phyloP scores from a whole-genome alignment of 2,329 filamentous ascomycete genomes.

The Cordyceps pruinosa region DNA sequence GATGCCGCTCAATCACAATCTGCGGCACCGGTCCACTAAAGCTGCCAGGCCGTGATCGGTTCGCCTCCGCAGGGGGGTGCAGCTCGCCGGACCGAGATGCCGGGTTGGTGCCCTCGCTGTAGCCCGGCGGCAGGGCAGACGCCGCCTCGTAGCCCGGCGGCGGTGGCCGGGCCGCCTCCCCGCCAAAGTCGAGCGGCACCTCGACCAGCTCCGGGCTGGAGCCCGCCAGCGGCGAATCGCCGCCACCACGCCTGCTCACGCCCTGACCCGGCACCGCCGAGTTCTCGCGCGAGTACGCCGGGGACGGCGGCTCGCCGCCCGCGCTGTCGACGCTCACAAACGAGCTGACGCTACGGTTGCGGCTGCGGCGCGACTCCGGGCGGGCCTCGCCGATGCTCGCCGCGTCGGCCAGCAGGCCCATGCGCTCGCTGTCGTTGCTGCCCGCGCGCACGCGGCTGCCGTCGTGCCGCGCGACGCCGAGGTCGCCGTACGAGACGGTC shows the following conservation, averaged over 20 bases:
- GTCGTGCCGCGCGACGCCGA: constrained; percentile 71
- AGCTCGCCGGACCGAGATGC: background rate
- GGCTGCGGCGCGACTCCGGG: constrained; percentile 30
- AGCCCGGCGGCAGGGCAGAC: constrained; percentile 44
- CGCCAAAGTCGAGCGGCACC: constrained; percentile 44
- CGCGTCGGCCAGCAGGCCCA: constrained; percentile 64
- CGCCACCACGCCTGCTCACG: background rate
- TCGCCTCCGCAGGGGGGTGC: background rate
- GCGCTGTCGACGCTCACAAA: constrained; percentile 45
- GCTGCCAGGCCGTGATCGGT: background rate
- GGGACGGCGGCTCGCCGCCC: constrained; percentile 33
- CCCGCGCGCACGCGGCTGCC: constrained; percentile 68
- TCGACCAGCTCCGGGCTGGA: constrained; percentile 48
- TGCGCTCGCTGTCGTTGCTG: constrained; percentile 64
- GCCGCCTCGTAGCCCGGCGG: constrained; percentile 51
- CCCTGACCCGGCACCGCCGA: background rate
- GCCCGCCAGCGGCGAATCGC: constrained; percentile 25
- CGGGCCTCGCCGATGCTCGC: constrained; percentile 49
- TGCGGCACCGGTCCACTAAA: background rate
- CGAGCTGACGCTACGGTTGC: constrained; percentile 46
- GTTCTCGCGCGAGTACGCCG: constrained; percentile 18
- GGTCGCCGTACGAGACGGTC: constrained; percentile 67
- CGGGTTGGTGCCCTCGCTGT: constrained; percentile 29
- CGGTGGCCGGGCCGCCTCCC: constrained; percentile 28
- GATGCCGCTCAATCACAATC: constrained; percentile 16